Evolutionary conservation across 148 eudicot species (phyloP).

Genomic region (Vaccinium corymbosum): DNA sequence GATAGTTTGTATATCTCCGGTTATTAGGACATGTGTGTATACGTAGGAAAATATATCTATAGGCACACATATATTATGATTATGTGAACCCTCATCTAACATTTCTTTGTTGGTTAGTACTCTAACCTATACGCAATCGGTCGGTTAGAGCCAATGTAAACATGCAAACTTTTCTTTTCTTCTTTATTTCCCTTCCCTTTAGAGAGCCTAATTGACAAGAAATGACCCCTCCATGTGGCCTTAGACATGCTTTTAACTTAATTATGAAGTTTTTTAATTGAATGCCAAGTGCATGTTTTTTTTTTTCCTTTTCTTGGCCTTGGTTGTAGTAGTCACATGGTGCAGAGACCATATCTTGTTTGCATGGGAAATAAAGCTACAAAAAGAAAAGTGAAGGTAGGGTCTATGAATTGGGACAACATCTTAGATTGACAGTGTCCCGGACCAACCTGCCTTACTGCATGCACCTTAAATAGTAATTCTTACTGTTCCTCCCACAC

Average conservation of each 20-base stretch:
- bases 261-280: not conserved
- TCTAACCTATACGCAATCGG: too few relatives aligned
- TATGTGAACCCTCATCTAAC: not conserved
- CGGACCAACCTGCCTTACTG: too few relatives aligned
- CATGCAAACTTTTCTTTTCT: not conserved
- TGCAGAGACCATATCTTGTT: not conserved
- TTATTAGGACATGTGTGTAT: not conserved
- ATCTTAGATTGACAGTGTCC: too few relatives aligned
- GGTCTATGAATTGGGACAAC: not conserved
- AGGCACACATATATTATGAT: not conserved
- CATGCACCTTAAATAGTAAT: not conserved
- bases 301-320: not conserved
- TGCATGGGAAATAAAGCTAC: not conserved
- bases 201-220: conserved; percentile 9
- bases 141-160: not conserved
- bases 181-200: not conserved
- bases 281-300: not conserved
- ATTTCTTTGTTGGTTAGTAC: too few relatives aligned
- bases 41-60: not conserved
- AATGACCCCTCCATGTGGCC: conserved; percentile 23
- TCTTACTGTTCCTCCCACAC: not conserved
- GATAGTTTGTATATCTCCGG: not conserved
- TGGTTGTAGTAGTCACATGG: conserved; percentile 7
- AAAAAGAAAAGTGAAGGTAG: not conserved
- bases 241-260: not conserved